These are phyloP conservation scores for Cyclocybe cylindracea DNA, from an alignment of 768 basidiomycete genomes.

Conservation along the genomic window DNA sequence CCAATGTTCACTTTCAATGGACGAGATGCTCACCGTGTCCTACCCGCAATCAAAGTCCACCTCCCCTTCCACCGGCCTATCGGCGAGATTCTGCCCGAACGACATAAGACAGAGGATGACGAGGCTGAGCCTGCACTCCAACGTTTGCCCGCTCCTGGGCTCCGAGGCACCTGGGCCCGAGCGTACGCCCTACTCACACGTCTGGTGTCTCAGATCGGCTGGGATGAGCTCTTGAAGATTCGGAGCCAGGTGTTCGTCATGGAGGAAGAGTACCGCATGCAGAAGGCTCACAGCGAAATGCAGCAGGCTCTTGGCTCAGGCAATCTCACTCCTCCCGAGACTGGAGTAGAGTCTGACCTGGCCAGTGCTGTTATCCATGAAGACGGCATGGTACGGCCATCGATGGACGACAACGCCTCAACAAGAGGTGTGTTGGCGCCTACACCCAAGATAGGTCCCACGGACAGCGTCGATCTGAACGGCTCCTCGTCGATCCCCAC, in stretches of 20 bases:
- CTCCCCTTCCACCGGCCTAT: constrained; percentile 86
- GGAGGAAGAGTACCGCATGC: constrained; percentile 99
- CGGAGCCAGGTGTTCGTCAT: constrained; percentile 97
- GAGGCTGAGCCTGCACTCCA: constrained; percentile 94
- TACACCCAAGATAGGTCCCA: constrained; percentile 25
- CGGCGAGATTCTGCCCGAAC: constrained; percentile 87
- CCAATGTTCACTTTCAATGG: constrained; percentile 99
- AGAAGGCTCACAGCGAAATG: constrained; percentile 83
- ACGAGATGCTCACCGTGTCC: constrained; percentile 85
- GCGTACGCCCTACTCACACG: constrained; percentile 90
- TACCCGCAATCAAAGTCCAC: constrained; percentile 79
- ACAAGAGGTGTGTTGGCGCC: constrained; percentile 60
- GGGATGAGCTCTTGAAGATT: constrained; percentile 97
- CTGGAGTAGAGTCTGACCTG: constrained; percentile 28
- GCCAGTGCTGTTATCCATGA: constrained; percentile 56
- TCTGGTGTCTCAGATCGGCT: constrained; percentile 92
- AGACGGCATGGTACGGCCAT: constrained; percentile 49
- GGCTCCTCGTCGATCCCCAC: constrained; percentile 45
- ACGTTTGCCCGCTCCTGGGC: constrained; percentile 91
- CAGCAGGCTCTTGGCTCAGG: constrained; percentile 32
- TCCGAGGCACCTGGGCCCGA: constrained; percentile 94
- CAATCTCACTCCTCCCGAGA: constrained; percentile 16
- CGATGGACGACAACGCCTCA: constrained; percentile 67
- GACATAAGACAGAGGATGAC: constrained; percentile 80
- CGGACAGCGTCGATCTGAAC: constrained; percentile 23